Base-by-base conservation (phyloP, 2,329 filamentous ascomycete genomes). In the Plenodomus tracheiphilus region DNA sequence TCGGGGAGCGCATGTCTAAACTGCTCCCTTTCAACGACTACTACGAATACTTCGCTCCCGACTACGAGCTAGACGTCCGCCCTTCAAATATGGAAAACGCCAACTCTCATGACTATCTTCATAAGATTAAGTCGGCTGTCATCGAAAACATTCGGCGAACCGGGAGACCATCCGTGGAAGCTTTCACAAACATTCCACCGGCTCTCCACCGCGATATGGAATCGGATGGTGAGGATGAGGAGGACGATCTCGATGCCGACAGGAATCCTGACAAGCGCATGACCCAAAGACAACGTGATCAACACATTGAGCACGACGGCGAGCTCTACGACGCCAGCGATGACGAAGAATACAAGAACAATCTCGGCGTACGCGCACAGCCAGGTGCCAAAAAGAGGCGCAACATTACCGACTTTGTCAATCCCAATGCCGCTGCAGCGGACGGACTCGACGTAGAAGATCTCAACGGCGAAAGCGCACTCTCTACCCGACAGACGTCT, bases 21-120 rank as follows among this genome's bases (percentile, higher is more conserved):
- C 86, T 89, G n/a, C 80, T 97, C 35, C 93, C 93, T 0, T 97
- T 91, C 73, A 97, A 96, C 56, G 93, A 97, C 77, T 97, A 97
- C 73, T 97, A 97, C 66, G 85, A 87, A 78, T 88, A 88, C 65
- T 88, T 87, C 64, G 84, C 81, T 5, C 85, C 85, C 2, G 85
- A 88, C 64, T 88, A 86, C 65, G 84, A 88, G 68, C 77, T 88
- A 36, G 83, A 87, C 61, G 85, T 88, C 16, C 81, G 84, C 20
- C 83, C 85, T 0, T 87, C 84, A 2, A 88, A 88, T 61, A 88
- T 88, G 85, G 85, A 88, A 62, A 88, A 88, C 59, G 83, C 84
- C 20, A 88, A 88, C 61, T 85, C 83, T 3, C 79, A 76, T 53
- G 85, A 88, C 63, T 88, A 88, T 58, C 76, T 88, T 18, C 82